Evolutionary conservation across 2,329 filamentous ascomycete species (phyloP), one percentile per base, ranked within the genome.

Genomic region (Colletotrichum higginsianum): DNA sequence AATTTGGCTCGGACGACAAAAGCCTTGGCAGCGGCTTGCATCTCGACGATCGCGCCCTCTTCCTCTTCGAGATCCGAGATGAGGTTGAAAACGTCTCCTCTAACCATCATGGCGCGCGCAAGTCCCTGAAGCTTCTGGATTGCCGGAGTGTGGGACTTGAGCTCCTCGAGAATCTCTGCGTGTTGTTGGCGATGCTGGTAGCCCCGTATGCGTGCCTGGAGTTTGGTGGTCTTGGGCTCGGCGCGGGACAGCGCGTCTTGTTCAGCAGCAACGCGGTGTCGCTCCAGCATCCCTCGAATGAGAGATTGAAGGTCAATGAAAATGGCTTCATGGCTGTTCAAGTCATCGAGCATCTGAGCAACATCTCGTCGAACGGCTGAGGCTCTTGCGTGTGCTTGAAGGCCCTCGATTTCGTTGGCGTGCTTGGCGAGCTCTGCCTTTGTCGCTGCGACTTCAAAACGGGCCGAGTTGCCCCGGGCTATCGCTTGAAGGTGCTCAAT

Each of bases 61-160:
- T 97, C 91, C 64, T 92, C 92, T 71, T 97, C 94, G 2, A 98
- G 87, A 75, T 96, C 91, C 26, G 87, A 89, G 49, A 99, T 87
- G 1, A 94, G 84, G 55, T 90, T 88, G 21, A 93, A 94, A 61
- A 98, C 87, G 35, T 92, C 87, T 58, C 90, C 88, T 57, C 96
- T 91, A 50, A 93, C 85, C 74, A 97, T 87, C 87, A 97, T 93
- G 1, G 94, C 95, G 71, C 96, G 90, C 42, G 91, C 87, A 9
- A 95, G 84, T 38, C 91, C 90, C 81, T 99, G 96, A 2, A 98
- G 85, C 42, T 90, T 84, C 30, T 90, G 83, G 49, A 95, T 89
- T 72, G 91, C 88, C 0, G 90, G 85, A 47, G 92, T 90, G 75
- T 94, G 89, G 2, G 90, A 89, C 62, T 91, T 85, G 35, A 98